A percentile compares a stretch with the other conserved stretches of the same genome.
phyloP scores from a whole-genome alignment of 768 basidiomycete genomes.

The Cystofilobasidium bisporidii region DNA sequence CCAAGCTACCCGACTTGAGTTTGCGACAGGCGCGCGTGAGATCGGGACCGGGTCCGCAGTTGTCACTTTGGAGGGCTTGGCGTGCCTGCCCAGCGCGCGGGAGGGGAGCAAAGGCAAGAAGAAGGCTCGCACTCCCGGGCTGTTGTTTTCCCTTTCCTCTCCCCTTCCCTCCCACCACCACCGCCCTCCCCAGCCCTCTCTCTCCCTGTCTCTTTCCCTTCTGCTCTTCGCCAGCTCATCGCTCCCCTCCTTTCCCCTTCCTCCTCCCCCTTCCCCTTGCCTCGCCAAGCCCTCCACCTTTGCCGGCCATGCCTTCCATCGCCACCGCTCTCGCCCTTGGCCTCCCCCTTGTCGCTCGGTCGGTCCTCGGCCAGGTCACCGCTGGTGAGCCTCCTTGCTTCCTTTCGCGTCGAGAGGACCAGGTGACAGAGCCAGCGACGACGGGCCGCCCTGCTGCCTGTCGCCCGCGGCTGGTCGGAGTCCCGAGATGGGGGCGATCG shows the following conservation, averaged over 20 bases:
- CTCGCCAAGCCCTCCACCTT: background rate
- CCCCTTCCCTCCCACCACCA: constrained; percentile 9
- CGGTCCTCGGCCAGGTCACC: constrained; percentile 18
- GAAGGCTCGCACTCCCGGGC: background rate
- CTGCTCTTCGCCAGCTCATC: background rate
- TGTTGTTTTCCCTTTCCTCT: background rate
- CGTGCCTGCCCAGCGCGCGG: too few relatives aligned
- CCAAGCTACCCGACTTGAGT: background rate
- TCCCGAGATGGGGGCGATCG: too few relatives aligned
- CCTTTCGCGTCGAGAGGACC: too few relatives aligned
- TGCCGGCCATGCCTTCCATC: background rate
- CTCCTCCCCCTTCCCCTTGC: constrained; percentile 12
- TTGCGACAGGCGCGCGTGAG: too few relatives aligned
- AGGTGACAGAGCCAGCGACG: too few relatives aligned
- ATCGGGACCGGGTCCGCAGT: too few relatives aligned
- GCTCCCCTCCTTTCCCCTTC: constrained; percentile 14
- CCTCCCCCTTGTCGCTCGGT: background rate
- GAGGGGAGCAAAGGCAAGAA: too few relatives aligned
- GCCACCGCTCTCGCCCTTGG: constrained; percentile 6
- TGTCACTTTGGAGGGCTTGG: too few relatives aligned
- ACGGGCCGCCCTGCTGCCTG: too few relatives aligned
- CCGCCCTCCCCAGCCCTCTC: background rate
- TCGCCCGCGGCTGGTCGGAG: too few relatives aligned
- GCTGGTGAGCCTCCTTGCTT: background rate
- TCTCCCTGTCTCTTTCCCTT: background rate